Conservation (phyloP, 2,329 filamentous ascomycete genomes). For the Mariannaea sp. region DNA sequence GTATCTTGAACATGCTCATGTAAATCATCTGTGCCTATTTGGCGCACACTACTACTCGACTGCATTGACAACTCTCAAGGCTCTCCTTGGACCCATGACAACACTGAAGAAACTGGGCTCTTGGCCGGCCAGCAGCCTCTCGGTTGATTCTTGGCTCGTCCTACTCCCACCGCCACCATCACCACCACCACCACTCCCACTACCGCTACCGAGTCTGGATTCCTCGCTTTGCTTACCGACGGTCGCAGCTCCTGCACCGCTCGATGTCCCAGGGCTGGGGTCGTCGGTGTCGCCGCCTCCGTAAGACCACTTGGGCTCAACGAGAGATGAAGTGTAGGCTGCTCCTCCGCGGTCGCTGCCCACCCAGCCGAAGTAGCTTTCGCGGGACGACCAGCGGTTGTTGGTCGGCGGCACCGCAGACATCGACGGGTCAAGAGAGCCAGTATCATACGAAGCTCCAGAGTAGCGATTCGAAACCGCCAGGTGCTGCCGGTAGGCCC, state of each 20-base stretch:
- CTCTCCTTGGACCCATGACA: slow-evolving; percentile 69
- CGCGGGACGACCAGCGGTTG: slow-evolving; percentile 26
- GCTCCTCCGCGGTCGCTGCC: slow-evolving; percentile 35
- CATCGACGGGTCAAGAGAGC: slow-evolving; percentile 33
- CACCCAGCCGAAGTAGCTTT: slow-evolving; percentile 42
- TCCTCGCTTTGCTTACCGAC: slow-evolving; percentile 33
- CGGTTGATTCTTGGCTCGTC: slow-evolving; percentile 52
- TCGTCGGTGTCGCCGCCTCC: slow-evolving; percentile 32
- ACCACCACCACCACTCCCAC: too few relatives aligned
- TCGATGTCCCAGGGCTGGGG: slow-evolving; percentile 31
- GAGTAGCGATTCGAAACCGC: slow-evolving; percentile 65
- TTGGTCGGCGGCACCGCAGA: slow-evolving; percentile 11
- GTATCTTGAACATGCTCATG: too few relatives aligned
- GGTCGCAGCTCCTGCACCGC: slow-evolving; percentile 29
- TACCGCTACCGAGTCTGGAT: slow-evolving; percentile 35
- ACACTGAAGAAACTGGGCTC: slow-evolving; percentile 76
- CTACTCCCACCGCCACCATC: too few relatives aligned
- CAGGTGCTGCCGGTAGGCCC: slow-evolving; percentile 72
- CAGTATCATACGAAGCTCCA: slow-evolving; percentile 48
- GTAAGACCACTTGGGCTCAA: slow-evolving; percentile 43
- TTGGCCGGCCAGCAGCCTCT: slow-evolving; percentile 57
- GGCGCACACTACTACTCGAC: slow-evolving; percentile 37
- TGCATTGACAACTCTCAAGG: slow-evolving; percentile 69
- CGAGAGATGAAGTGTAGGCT: slow-evolving; percentile 23
- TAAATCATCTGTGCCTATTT: not conserved